Base-by-base conservation (phyloP, 257 asterid species). In the Solanum virginianum region DNA sequence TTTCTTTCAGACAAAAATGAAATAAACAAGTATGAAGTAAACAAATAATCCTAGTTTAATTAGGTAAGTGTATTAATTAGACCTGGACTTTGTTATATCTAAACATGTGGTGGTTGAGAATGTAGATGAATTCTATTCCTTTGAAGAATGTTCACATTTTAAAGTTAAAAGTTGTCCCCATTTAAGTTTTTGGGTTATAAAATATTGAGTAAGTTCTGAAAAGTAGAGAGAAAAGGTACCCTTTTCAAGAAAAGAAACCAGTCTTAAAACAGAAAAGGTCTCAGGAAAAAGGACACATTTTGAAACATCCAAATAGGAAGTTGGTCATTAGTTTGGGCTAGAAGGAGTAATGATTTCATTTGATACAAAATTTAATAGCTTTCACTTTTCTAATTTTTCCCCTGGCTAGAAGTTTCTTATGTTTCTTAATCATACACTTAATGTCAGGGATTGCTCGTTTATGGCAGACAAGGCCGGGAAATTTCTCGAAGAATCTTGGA, bases 381-480 rank as follows among this genome's bases (percentile, higher is more conserved):
- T 24, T 53, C 1, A 77, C 11, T 77, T 77, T 51, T 26, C 16
- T 26, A 51, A 2, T 51, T 49, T 72, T 53, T 26, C 51, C 24
- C 17, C 24, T 2, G 26, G 79, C 79, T 36, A 69, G 18, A 69
- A 69, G 26, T 39, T 69, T 69, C 79, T 69, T 69, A 69, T 39
- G 79, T 36, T 69, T 69, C 32, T 18, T 4, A 69, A 69, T 18
- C 26, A 39, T 69, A 36, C 53, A 69, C 24, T 59, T 88, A 87
- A 82, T 74, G 91, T 85, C 93, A 96, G 99, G 99, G 99, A 85
- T 91, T 97, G 92, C 97, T 97, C 68, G 98, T 97, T 41, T 95
- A 97, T 87, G 99, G 99, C 72, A 95, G 91, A 84, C 96, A 95
- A 88, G 99, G 98, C 41, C 92, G 93, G 80, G 98, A 97, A 93